Evolutionary conservation across 192 early-diverging fungal species (phyloP).

Genomic region (Coemansia sp.): DNA sequence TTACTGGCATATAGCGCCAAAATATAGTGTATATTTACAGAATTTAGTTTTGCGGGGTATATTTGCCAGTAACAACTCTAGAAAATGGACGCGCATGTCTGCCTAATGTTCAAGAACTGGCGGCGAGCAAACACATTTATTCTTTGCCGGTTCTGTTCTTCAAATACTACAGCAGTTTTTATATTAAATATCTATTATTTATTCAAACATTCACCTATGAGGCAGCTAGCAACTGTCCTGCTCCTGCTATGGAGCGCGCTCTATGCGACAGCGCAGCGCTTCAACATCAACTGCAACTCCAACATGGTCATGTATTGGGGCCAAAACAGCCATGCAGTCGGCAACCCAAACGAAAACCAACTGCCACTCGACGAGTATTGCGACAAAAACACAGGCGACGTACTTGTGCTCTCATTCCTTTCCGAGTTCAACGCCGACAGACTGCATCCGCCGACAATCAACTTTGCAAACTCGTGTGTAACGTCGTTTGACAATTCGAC

Average conservation of each 20-base stretch:
- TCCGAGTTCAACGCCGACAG: constrained; percentile 64
- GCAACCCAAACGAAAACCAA: constrained; percentile 47
- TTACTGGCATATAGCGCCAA: background rate
- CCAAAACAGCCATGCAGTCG: constrained; percentile 58
- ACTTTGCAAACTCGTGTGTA: constrained; percentile 69
- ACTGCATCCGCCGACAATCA: constrained; percentile 60
- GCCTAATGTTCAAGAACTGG: background rate
- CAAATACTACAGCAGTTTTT: background rate
- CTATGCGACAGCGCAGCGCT: constrained; percentile 28
- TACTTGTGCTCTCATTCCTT: constrained; percentile 64
- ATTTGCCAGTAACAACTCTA: background rate
- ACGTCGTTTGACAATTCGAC: constrained; percentile 60
- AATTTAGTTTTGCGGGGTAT: background rate
- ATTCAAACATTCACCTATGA: constrained; percentile 12
- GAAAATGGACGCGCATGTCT: background rate
- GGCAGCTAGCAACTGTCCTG: constrained; percentile 16
- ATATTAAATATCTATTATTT: background rate
- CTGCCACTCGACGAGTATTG: constrained; percentile 63
- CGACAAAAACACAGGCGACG: constrained; percentile 53
- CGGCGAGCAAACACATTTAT: background rate
- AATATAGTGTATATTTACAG: background rate
- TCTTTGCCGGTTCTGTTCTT: background rate
- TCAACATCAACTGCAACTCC: constrained; percentile 54
- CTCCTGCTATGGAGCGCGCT: constrained; percentile 23
- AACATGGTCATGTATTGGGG: constrained; percentile 65